Conservation (phyloP, 2,329 filamentous ascomycete species). For the Penicillium sp. region DNA sequence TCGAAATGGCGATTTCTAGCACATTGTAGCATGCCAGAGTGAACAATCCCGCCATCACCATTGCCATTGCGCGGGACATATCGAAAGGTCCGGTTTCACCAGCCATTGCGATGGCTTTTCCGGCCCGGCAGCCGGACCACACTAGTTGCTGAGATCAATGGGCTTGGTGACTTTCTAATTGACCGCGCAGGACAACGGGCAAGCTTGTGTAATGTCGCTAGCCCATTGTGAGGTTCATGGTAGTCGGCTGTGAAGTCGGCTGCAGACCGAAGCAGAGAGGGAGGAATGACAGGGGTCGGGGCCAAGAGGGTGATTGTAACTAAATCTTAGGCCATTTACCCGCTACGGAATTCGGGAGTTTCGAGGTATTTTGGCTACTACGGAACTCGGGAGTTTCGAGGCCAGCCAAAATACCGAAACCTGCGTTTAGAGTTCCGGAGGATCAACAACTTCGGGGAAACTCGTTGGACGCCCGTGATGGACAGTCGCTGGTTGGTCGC, state of each 20-base stretch:
- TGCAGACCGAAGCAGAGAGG: not conserved
- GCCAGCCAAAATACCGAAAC: not conserved
- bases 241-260: not conserved
- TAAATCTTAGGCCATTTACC: too few relatives aligned
- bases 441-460: not conserved
- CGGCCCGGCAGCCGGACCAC: not conserved
- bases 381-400: not conserved
- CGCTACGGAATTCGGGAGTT: not conserved
- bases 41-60: slow-evolving; percentile 17
- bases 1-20: slow-evolving; percentile 19
- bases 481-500: not conserved
- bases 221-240: not conserved
- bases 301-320: too few relatives aligned
- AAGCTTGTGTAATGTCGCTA: not conserved
- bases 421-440: not conserved
- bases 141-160: not conserved
- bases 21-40: slow-evolving; percentile 14
- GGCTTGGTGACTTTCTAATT: not conserved
- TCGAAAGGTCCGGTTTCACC: slow-evolving; percentile 18
- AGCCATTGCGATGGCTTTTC: slow-evolving; percentile 4
- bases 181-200: not conserved
- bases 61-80: slow-evolving; percentile 12
- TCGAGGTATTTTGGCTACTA: too few relatives aligned
- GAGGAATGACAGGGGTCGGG: not conserved
- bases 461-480: not conserved